Percentiles rank a stretch among this genome's conserved stretches.
Evolutionary conservation across 2,329 filamentous ascomycete species (phyloP).

Genomic region (Ophiostoma himal-ulmi): DNA sequence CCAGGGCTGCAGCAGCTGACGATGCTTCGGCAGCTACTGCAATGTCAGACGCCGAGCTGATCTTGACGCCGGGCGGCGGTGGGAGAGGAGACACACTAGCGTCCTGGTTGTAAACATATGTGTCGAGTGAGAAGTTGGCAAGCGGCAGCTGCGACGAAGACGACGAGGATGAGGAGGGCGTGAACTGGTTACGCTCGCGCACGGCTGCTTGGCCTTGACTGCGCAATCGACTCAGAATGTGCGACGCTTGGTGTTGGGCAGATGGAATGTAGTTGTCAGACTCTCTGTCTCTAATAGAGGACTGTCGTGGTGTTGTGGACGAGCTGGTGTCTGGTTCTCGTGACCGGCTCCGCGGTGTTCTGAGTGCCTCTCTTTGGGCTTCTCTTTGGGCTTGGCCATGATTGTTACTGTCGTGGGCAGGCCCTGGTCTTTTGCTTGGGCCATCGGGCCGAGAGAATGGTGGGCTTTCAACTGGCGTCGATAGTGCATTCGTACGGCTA

Average conservation of each 20-base stretch:
- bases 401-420: neutral
- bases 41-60: slow-evolving; percentile 22
- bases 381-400: neutral
- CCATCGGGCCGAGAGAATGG: neutral
- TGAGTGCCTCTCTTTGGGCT: neutral
- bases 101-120: slow-evolving; percentile 30
- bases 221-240: neutral
- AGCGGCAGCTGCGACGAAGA: neutral
- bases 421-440: neutral
- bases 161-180: neutral
- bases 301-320: neutral
- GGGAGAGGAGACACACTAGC: slow-evolving; percentile 23
- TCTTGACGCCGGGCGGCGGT: slow-evolving; percentile 26
- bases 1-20: neutral
- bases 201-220: neutral
- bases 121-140: slow-evolving; percentile 26
- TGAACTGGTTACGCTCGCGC: neutral
- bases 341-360: slow-evolving; percentile 2
- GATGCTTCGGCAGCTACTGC: neutral
- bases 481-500: neutral
- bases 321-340: neutral
- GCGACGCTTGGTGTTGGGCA: neutral
- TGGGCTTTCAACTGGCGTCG: neutral
- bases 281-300: neutral
- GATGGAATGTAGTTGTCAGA: neutral